Percentiles rank a stretch among this genome's conserved stretches.
Conservation (phyloP, 306 rosid species). For the Senna siamea region DNA sequence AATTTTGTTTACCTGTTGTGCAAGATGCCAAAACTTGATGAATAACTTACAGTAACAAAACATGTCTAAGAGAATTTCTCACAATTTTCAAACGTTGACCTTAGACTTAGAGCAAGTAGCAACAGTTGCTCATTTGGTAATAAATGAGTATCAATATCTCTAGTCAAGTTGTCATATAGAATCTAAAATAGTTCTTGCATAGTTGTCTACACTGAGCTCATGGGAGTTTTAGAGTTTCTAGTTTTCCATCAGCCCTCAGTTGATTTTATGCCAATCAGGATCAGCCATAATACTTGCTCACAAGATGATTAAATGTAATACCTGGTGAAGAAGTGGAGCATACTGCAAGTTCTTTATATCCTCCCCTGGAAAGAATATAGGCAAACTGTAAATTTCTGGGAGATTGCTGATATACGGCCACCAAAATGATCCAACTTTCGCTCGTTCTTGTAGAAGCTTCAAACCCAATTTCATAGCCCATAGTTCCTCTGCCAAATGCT, state of each 20-base stretch:
- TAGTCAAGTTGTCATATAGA: constrained; percentile 21
- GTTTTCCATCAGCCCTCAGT: not conserved
- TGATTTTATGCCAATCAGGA: not conserved
- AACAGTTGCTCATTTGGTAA: not conserved
- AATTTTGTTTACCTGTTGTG: constrained; percentile 1
- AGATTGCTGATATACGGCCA: constrained; percentile 94
- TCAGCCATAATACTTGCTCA: constrained; percentile 1
- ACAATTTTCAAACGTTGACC: not conserved
- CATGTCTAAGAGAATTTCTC: not conserved
- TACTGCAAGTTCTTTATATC: constrained; percentile 92
- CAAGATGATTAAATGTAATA: constrained; percentile 29
- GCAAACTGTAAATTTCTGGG: constrained; percentile 71
- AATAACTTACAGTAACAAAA: not conserved
- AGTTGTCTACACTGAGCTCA: not conserved
- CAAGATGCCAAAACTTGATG: not conserved
- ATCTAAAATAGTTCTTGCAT: constrained; percentile 1
- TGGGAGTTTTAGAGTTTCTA: not conserved
- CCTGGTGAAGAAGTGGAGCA: constrained; percentile 98
- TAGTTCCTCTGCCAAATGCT: constrained; percentile 97
- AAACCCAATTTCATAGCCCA: constrained; percentile 98
- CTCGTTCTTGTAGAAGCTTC: constrained; percentile 95
- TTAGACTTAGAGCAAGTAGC: not conserved
- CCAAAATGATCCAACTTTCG: constrained; percentile 92
- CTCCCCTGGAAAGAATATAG: constrained; percentile 86
- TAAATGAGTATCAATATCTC: constrained; percentile 16